These are phyloP conservation scores for Nidula microcarpa DNA, from an alignment of 768 basidiomycete species.

Conservation along the genomic window DNA sequence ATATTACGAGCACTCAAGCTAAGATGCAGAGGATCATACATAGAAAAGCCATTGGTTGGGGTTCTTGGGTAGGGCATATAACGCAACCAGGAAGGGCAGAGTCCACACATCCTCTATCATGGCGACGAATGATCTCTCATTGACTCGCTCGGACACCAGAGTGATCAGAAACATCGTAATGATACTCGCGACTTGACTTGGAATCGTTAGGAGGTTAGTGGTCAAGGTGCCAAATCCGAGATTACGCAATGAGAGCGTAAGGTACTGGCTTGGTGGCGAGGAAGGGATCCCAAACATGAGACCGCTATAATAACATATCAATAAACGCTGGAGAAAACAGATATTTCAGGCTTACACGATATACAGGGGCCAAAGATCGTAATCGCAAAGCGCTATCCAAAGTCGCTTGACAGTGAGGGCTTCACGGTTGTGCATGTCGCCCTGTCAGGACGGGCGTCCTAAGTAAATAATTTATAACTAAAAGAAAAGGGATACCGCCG, in stretches of 20 bases:
- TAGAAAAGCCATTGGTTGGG: slow-evolving; percentile 54
- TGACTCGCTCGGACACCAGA: slow-evolving; percentile 45
- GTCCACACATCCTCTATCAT: slow-evolving; percentile 57
- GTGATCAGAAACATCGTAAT: slow-evolving; percentile 49
- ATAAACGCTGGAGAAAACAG: background rate
- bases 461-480: no score
- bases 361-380: slow-evolving; percentile 67
- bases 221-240: slow-evolving; percentile 61
- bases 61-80: slow-evolving; percentile 44
- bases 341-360: slow-evolving; percentile 31
- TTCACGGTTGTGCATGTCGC: slow-evolving; percentile 72
- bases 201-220: slow-evolving; percentile 61
- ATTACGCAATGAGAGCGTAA: slow-evolving; percentile 53
- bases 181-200: slow-evolving; percentile 47
- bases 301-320: slow-evolving; percentile 26
- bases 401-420: slow-evolving; percentile 45
- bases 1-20: no score
- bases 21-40: slow-evolving; percentile 22
- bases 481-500: background rate
- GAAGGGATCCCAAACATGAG: slow-evolving; percentile 51
- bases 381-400: slow-evolving; percentile 55
- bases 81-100: slow-evolving; percentile 56
- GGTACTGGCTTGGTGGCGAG: slow-evolving; percentile 46
- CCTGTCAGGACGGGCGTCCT: slow-evolving; percentile 19
- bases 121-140: slow-evolving; percentile 52